Evolutionary conservation across 805 yeast genomes (phyloP).

Genomic region (Jamesozyma spencerorum): DNA sequence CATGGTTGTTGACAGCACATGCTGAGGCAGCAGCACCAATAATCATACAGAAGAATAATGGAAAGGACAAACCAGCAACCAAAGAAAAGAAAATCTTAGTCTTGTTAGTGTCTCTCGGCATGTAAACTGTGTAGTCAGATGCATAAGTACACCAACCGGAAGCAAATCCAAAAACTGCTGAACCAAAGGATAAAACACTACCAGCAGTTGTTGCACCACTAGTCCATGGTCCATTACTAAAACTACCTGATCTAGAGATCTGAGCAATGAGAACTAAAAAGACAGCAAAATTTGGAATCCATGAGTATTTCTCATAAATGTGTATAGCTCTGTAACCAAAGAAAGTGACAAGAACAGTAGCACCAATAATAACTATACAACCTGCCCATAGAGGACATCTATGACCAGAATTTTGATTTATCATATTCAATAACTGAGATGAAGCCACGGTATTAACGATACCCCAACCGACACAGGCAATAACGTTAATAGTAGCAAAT

Average conservation of each 20-base stretch:
- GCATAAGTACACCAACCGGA: conserved; percentile 96
- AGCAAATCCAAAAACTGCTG: conserved; percentile 77
- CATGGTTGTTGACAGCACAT: conserved; percentile 42
- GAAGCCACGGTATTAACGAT: conserved; percentile 84
- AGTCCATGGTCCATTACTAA: conserved; percentile 42
- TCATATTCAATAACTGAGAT: conserved; percentile 72
- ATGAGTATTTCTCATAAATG: conserved; percentile 70
- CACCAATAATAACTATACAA: conserved; percentile 57
- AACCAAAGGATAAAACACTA: conserved; percentile 69
- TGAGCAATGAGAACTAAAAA: conserved; percentile 74
- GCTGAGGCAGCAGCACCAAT: conserved; percentile 83
- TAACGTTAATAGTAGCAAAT: conserved; percentile 63
- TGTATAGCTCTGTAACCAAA: conserved; percentile 83
- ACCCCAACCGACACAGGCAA: conserved; percentile 93
- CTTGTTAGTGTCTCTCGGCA: conserved; percentile 54
- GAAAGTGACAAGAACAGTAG: conserved; percentile 63
- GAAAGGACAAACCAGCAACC: conserved; percentile 51
- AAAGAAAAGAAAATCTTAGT: conserved; percentile 55
- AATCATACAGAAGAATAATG: conserved; percentile 62
- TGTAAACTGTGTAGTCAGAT: conserved; percentile 84
- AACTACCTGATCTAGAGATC: conserved; percentile 55
- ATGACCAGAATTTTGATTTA: conserved; percentile 43
- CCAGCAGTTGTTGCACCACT: conserved; percentile 69
- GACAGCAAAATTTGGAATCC: conserved; percentile 71
- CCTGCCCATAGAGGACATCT: conserved; percentile 85